phyloP scores from a whole-genome alignment of 2,329 filamentous ascomycete species.

The Alternaria gaisen region DNA sequence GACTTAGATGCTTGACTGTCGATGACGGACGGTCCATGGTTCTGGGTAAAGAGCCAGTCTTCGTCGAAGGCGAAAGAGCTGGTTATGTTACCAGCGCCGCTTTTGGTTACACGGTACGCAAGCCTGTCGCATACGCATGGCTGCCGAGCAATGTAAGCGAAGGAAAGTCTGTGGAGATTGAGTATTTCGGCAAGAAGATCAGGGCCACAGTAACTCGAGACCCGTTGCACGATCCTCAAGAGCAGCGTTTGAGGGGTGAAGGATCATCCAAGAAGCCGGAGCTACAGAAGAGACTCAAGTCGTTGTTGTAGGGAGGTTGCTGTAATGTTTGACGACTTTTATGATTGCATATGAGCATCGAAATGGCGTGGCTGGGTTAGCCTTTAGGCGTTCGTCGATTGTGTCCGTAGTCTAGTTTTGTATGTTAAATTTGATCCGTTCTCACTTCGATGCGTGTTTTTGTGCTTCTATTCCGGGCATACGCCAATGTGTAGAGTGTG shows the following conservation, averaged over 20 bases:
- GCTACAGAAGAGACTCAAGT: constrained; percentile 33
- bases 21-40: constrained; percentile 66
- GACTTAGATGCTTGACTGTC: constrained; percentile 62
- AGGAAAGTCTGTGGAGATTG: constrained; percentile 65
- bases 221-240: constrained; percentile 58
- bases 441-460: neutral
- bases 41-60: constrained; percentile 70
- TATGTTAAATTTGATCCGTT: neutral
- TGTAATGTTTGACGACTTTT: constrained; percentile 20
- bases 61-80: constrained; percentile 54
- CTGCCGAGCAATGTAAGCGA: constrained; percentile 59
- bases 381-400: neutral
- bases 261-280: constrained; percentile 26
- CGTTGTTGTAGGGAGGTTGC: constrained; percentile 26
- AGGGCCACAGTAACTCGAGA: constrained; percentile 63
- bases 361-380: constrained; percentile 4
- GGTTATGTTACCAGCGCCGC: constrained; percentile 70
- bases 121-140: constrained; percentile 68
- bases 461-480: neutral
- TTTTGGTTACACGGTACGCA: constrained; percentile 67
- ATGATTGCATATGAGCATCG: constrained; percentile 22
- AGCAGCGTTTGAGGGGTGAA: constrained; percentile 47
- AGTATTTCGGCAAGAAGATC: constrained; percentile 67
- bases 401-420: neutral
- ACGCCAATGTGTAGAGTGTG: neutral